A percentile compares a stretch with the other conserved stretches of the same genome.
These are phyloP conservation scores for Fragaria vesca DNA, from an alignment of 306 rosid species.

Conservation along the genomic window DNA sequence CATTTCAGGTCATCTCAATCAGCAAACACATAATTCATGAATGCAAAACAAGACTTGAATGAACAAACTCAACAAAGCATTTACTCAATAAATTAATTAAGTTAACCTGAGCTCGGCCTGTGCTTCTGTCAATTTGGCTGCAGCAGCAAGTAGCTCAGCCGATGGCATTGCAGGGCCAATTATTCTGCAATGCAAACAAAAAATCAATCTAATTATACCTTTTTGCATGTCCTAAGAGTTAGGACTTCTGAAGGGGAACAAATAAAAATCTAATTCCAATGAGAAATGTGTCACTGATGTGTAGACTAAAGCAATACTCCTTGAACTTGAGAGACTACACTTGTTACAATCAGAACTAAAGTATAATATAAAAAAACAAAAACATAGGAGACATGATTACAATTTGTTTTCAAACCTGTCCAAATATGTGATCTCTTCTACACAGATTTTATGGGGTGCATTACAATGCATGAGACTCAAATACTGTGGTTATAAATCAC, in stretches of 20 bases:
- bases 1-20: background rate
- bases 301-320: background rate
- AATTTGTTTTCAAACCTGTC: background rate
- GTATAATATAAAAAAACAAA: background rate
- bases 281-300: background rate
- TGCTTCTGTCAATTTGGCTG: conserved; percentile 93
- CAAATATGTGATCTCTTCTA: background rate
- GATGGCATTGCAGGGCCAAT: conserved; percentile 98
- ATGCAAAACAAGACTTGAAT: background rate
- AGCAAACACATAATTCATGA: background rate
- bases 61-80: background rate
- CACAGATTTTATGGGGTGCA: background rate
- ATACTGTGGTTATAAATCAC: background rate
- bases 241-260: background rate
- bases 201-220: background rate
- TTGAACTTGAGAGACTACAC: background rate
- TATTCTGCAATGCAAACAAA: conserved; percentile 44
- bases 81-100: background rate
- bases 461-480: background rate
- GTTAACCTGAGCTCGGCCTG: conserved; percentile 67
- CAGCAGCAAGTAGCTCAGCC: conserved; percentile 89
- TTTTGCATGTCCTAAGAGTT: background rate
- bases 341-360: background rate
- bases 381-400: background rate
- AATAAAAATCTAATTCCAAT: background rate